Evolutionary conservation across 2,329 filamentous ascomycete species (phyloP).

Genomic region (Aspergillus quadrilineatus): DNA sequence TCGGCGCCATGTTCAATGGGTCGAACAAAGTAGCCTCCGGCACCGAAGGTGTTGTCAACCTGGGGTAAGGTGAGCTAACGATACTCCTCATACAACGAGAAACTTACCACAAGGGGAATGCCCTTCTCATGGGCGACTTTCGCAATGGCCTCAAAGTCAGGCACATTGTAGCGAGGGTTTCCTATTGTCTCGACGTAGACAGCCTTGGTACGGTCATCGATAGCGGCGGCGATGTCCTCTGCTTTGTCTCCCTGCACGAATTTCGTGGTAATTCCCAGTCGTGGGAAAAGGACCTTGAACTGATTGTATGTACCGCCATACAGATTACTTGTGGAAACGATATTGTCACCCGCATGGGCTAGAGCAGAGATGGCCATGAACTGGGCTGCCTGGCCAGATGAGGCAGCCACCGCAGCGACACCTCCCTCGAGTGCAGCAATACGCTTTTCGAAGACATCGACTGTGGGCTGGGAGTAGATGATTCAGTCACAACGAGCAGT

Average conservation of each 20-base stretch:
- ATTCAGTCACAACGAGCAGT: neutral
- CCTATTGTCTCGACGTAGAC: constrained; percentile 91
- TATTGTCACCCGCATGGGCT: constrained; percentile 88
- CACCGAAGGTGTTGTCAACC: constrained; percentile 94
- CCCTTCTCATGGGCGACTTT: constrained; percentile 72
- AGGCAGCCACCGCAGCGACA: constrained; percentile 76
- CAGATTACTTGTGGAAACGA: constrained; percentile 83
- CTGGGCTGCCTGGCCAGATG: constrained; percentile 86
- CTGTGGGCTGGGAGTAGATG: constrained; percentile 64
- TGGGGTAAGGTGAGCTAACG: constrained; percentile 32
- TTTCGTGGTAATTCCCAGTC: constrained; percentile 84
- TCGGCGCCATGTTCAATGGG: constrained; percentile 90
- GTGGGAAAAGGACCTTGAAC: constrained; percentile 84
- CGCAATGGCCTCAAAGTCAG: constrained; percentile 83
- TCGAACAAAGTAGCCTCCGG: constrained; percentile 81
- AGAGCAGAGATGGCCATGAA: constrained; percentile 86
- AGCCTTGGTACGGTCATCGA: constrained; percentile 91
- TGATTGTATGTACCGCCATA: constrained; percentile 98
- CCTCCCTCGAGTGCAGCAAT: constrained; percentile 95
- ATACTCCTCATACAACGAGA: neutral
- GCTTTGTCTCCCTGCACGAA: constrained; percentile 80
- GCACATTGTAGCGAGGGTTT: constrained; percentile 90
- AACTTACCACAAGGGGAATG: constrained; percentile 60
- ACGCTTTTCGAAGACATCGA: constrained; percentile 94
- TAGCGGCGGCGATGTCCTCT: constrained; percentile 74